These are phyloP conservation scores for Moesziomyces parantarcticus DNA, from an alignment of 1,284 basidiomycete genomes.

Conservation along the genomic window DNA sequence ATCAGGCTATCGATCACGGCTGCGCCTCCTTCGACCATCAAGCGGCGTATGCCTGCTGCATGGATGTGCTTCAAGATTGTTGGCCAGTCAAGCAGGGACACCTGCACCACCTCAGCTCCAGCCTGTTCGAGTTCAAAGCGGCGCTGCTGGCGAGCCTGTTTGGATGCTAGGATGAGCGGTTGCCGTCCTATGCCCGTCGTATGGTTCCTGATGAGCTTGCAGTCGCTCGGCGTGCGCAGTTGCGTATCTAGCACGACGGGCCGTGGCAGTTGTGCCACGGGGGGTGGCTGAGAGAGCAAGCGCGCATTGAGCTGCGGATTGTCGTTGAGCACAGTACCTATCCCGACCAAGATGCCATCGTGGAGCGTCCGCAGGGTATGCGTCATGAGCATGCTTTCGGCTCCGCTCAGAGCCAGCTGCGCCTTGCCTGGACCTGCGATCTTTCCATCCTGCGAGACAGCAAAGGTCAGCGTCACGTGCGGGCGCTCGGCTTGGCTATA, in stretches of 20 bases:
- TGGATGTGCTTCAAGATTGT: conserved; percentile 36
- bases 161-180: conserved; percentile 78
- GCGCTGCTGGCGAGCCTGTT: conserved; percentile 42
- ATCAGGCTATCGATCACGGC: conserved; percentile 80
- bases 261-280: conserved; percentile 72
- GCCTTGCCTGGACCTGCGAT: conserved; percentile 81
- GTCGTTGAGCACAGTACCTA: conserved; percentile 89
- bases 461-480: conserved; percentile 85
- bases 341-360: conserved; percentile 89
- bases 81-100: conserved; percentile 30
- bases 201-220: conserved; percentile 81
- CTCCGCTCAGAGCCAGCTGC: conserved; percentile 84
- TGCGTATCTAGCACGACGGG: conserved; percentile 85
- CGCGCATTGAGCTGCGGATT: conserved; percentile 85
- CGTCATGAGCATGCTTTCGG: conserved; percentile 92
- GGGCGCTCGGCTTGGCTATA: conserved; percentile 2
- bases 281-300: conserved; percentile 29
- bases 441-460: conserved; percentile 92
- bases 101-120: conserved; percentile 67
- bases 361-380: conserved; percentile 84
- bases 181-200: conserved; percentile 74
- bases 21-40: conserved; percentile 97
- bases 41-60: conserved; percentile 73
- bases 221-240: conserved; percentile 76
- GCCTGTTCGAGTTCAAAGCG: conserved; percentile 63